Evolutionary conservation across 306 rosid genomes (phyloP).

Genomic region (Begonia peltatifolia): DNA sequence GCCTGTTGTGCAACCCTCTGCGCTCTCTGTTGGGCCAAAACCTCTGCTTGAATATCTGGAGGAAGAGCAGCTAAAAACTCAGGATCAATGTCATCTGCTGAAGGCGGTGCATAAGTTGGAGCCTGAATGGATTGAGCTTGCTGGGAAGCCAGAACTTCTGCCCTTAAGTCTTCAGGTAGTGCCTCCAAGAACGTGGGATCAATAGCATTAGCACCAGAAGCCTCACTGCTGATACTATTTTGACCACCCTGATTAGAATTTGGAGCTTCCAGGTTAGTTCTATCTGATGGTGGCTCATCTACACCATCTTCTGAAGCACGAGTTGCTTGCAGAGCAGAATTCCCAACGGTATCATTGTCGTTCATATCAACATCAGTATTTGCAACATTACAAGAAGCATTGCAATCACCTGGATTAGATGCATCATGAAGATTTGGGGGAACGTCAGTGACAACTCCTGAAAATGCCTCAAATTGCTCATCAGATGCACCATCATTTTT

Average conservation of each 20-base stretch:
- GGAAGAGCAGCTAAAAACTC: constrained; percentile 99
- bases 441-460: constrained; percentile 29
- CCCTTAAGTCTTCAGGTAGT: constrained; percentile 85
- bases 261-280: constrained; percentile 33
- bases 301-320: constrained; percentile 31
- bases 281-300: constrained; percentile 39
- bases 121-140: constrained; percentile 92
- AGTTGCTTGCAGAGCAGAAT: constrained; percentile 32
- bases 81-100: constrained; percentile 91
- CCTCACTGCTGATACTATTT: constrained; percentile 43
- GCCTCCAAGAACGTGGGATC: constrained; percentile 99
- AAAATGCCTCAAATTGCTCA: constrained; percentile 30
- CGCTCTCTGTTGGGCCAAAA: constrained; percentile 92
- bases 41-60: constrained; percentile 93
- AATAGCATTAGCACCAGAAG: constrained; percentile 68
- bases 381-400: constrained; percentile 29
- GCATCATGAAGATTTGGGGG: constrained; percentile 27
- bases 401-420: constrained; percentile 33
- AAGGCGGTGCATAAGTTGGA: constrained; percentile 74
- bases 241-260: constrained; percentile 44
- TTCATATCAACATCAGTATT: constrained; percentile 72
- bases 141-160: constrained; percentile 95
- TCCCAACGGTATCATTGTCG: constrained; percentile 42
- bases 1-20: constrained; percentile 88
- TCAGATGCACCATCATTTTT: constrained; percentile 35